phyloP scores from a whole-genome alignment of 2,329 filamentous ascomycete genomes.

The Penicillium sp. region DNA sequence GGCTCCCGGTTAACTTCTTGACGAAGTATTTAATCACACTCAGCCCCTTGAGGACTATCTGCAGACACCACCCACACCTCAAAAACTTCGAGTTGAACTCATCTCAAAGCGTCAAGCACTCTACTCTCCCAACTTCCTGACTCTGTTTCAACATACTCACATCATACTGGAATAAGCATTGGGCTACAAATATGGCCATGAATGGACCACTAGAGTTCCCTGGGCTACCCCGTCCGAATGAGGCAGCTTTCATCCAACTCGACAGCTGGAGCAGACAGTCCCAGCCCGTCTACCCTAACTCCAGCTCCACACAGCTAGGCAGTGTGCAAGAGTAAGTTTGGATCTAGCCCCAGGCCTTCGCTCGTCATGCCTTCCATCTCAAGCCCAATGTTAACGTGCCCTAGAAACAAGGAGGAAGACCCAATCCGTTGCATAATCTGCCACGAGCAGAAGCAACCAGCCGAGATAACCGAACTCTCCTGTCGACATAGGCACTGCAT shows the following conservation, averaged over 20 bases:
- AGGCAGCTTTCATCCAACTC: background rate
- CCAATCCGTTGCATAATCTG: background rate
- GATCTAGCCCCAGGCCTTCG: background rate
- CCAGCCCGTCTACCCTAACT: background rate
- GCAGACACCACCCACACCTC: background rate
- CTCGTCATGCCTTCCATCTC: background rate
- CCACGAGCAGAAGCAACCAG: background rate
- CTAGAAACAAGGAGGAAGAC: background rate
- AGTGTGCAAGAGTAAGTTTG: background rate
- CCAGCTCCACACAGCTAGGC: background rate
- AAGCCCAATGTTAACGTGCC: background rate
- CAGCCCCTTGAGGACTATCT: background rate
- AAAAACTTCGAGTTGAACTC: background rate
- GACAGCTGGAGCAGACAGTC: background rate
- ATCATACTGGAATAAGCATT: too few species aligned
- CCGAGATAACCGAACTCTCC: background rate
- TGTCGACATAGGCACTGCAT: constrained; percentile 1
- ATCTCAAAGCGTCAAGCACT: too few species aligned
- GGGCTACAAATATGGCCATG: background rate
- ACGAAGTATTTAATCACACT: background rate
- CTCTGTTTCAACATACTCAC: too few species aligned
- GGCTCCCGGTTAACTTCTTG: background rate
- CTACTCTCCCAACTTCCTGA: too few species aligned
- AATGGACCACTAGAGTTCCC: background rate
- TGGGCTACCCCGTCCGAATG: background rate